phyloP scores from a whole-genome alignment of 2,329 filamentous ascomycete species.

The Cladosporium halotolerans region DNA sequence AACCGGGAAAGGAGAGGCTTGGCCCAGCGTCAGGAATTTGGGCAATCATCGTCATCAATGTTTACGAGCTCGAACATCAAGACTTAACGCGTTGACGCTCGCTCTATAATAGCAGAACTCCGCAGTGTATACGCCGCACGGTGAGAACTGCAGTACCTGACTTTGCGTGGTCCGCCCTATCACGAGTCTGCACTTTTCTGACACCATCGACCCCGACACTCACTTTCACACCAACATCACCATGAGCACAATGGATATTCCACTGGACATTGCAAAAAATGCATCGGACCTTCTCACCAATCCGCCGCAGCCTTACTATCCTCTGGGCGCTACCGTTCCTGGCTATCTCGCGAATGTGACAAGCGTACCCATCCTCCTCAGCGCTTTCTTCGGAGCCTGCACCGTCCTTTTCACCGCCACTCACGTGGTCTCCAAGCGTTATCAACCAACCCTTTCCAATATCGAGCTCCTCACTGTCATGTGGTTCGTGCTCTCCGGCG shows the following conservation, averaged over 20 bases:
- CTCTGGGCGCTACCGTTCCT: slow-evolving; percentile 54
- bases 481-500: slow-evolving; percentile 71
- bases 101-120: no score
- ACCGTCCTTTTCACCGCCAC: slow-evolving; percentile 53
- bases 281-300: slow-evolving; percentile 1
- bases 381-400: slow-evolving; percentile 53
- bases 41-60: no score
- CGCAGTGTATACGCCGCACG: no score
- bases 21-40: no score
- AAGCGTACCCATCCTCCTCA: slow-evolving; percentile 53
- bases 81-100: no score
- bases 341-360: slow-evolving; percentile 62
- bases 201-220: no score
- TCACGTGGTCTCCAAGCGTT: slow-evolving; percentile 46
- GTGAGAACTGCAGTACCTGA: no score
- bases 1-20: no score
- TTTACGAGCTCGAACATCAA: no score
- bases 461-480: slow-evolving; percentile 56
- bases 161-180: no score
- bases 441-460: slow-evolving; percentile 47
- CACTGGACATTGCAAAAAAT: slow-evolving; percentile 1
- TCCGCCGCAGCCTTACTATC: slow-evolving; percentile 60
- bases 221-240: no score
- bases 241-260: slow-evolving; percentile 1
- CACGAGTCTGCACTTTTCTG: no score